Percentiles rank a stretch among this genome's conserved stretches.
These are phyloP conservation scores for Suhomyces chickasaworum DNA, from an alignment of 1,139 yeast species.

Conservation along the genomic window DNA sequence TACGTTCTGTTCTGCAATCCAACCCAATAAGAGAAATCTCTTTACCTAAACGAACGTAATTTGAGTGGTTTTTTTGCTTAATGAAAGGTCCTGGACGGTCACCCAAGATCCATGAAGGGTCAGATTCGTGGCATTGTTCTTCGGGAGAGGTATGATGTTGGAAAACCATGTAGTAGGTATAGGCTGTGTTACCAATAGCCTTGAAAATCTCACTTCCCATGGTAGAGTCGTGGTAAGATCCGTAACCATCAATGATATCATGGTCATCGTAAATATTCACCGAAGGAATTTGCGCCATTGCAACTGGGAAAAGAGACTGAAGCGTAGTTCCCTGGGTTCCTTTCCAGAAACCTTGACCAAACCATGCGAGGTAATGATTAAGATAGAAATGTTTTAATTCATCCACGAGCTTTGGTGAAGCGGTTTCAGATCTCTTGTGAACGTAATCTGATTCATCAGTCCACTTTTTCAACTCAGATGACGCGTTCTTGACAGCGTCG, in stretches of 20 bases:
- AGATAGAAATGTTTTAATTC: slow-evolving; percentile 70
- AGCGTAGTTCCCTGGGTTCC: slow-evolving; percentile 66
- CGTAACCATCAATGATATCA: slow-evolving; percentile 94
- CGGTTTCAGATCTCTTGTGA: slow-evolving; percentile 43
- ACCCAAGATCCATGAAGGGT: slow-evolving; percentile 63
- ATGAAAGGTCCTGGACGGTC: slow-evolving; percentile 64
- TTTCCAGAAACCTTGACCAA: slow-evolving; percentile 83
- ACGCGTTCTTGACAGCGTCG: slow-evolving; percentile 71
- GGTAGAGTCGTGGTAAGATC: slow-evolving; percentile 76
- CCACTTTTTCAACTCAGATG: slow-evolving; percentile 64
- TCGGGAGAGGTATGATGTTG: slow-evolving; percentile 74
- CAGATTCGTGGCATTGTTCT: slow-evolving; percentile 43
- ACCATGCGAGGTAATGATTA: slow-evolving; percentile 80
- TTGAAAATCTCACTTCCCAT: slow-evolving; percentile 70
- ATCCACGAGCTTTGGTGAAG: slow-evolving; percentile 47
- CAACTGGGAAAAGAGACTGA: slow-evolving; percentile 69
- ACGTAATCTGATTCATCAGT: slow-evolving; percentile 50
- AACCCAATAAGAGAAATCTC: slow-evolving; percentile 73
- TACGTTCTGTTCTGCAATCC: slow-evolving; percentile 92
- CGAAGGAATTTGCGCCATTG: slow-evolving; percentile 81
- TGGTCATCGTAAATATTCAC: slow-evolving; percentile 88
- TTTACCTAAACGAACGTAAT: slow-evolving; percentile 72
- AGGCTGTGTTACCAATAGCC: slow-evolving; percentile 76
- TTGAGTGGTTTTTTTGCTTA: slow-evolving; percentile 62
- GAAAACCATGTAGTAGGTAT: slow-evolving; percentile 83